These are phyloP conservation scores for Eleusine coracana DNA, from an alignment of 176 grass and related monocot genomes.

Conservation along the genomic window DNA sequence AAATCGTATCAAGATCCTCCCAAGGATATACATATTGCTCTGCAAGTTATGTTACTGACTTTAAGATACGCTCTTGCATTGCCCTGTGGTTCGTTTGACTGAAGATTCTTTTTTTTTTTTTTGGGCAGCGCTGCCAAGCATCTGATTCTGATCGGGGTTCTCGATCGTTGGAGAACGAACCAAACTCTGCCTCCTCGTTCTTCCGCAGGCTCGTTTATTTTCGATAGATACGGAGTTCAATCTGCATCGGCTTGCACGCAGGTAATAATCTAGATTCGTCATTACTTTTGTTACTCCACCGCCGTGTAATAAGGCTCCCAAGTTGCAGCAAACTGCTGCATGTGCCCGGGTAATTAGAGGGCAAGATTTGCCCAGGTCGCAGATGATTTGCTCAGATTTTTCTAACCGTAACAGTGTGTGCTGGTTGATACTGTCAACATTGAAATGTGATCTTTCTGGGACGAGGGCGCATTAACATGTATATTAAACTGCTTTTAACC, in stretches of 20 bases:
- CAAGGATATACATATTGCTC: neutral
- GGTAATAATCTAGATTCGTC: neutral
- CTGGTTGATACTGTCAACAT: neutral
- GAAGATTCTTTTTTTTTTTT: neutral
- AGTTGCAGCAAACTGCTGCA: neutral
- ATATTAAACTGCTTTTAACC: neutral
- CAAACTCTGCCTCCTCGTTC: neutral
- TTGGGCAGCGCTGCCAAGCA: too few species aligned
- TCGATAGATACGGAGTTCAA: neutral
- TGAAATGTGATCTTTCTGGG: slow-evolving; percentile 29
- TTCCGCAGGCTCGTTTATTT: neutral
- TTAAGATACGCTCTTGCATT: neutral
- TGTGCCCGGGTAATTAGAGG: neutral
- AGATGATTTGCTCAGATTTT: neutral
- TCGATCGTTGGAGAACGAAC: neutral
- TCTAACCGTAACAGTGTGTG: neutral
- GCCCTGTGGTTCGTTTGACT: neutral
- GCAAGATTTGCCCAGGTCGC: neutral
- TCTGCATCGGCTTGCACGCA: neutral
- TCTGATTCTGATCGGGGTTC: neutral
- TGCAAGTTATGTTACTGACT: neutral
- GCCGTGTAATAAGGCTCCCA: neutral
- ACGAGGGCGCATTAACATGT: neutral
- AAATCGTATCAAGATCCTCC: slow-evolving; percentile 27
- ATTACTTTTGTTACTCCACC: neutral